Percentiles rank a stretch among this genome's conserved stretches.
phyloP scores from a whole-genome alignment of 192 early-diverging fungal genomes.

The Coemansia sp. region DNA sequence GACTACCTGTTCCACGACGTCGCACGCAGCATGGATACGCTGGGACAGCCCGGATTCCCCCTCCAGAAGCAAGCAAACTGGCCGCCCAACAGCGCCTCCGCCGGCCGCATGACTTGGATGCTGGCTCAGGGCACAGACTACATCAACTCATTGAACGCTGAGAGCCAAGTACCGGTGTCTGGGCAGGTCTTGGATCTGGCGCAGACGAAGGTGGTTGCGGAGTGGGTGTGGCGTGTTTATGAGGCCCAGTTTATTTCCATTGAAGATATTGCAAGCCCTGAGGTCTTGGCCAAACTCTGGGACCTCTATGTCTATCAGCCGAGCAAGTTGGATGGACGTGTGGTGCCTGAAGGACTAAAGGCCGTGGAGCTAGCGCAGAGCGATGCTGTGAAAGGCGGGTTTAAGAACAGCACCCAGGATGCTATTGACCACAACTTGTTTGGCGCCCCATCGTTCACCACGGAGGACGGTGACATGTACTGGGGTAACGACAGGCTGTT shows the following conservation, averaged over 20 bases:
- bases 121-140: constrained; percentile 35
- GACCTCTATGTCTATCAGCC: constrained; percentile 23
- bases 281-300: constrained; percentile 39
- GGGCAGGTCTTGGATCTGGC: background rate
- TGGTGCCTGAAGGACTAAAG: constrained; percentile 19
- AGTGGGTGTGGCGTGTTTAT: constrained; percentile 49
- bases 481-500: constrained; percentile 63
- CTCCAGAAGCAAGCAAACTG: constrained; percentile 7
- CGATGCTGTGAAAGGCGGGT: constrained; percentile 25
- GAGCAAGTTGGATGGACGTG: background rate
- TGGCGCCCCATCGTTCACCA: constrained; percentile 60
- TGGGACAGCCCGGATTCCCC: constrained; percentile 36
- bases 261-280: constrained; percentile 34
- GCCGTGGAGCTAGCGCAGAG: constrained; percentile 30
- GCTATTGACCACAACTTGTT: constrained; percentile 53
- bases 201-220: constrained; percentile 25
- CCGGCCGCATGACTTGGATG: constrained; percentile 46
- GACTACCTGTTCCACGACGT: constrained; percentile 52
- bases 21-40: constrained; percentile 20
- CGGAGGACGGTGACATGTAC: constrained; percentile 58
- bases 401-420: constrained; percentile 50
- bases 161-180: background rate
- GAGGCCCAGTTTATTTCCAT: constrained; percentile 39
- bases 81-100: constrained; percentile 39
- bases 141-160: constrained; percentile 14